phyloP scores from a whole-genome alignment of 78 protist genomes.

The Dictyostelium purpureum region DNA sequence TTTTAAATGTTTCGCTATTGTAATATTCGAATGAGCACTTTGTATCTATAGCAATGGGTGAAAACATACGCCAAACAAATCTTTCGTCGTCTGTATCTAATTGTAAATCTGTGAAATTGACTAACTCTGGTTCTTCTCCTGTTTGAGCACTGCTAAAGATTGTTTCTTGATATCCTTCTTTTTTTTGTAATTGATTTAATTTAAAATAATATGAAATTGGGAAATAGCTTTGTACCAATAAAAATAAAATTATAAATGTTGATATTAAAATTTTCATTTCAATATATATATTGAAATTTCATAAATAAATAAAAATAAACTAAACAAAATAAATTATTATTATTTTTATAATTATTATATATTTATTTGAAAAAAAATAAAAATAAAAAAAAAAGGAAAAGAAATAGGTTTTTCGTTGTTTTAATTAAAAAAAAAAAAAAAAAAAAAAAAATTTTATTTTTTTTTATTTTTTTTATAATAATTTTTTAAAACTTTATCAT shows the following conservation, averaged over 20 bases:
- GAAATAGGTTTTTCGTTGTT: background rate
- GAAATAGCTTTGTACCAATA: slow-evolving; percentile 27
- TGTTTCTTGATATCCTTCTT: background rate
- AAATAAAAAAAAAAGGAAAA: background rate
- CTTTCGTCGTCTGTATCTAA: slow-evolving; percentile 57
- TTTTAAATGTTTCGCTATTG: background rate
- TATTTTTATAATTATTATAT: background rate
- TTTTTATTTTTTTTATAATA: too few relatives aligned
- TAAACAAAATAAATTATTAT: background rate
- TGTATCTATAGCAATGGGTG: slow-evolving; percentile 33
- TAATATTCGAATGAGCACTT: slow-evolving; percentile 7
- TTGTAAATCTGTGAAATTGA: background rate
- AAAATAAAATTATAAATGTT: slow-evolving; percentile 19
- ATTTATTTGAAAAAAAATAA: too few relatives aligned
- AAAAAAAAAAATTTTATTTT: too few relatives aligned
- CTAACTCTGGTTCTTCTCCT: background rate
- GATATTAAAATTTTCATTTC: background rate
- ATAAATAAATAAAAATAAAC: background rate
- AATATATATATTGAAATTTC: background rate
- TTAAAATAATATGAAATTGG: slow-evolving; percentile 29
- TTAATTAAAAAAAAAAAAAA: too few relatives aligned
- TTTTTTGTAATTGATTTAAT: background rate
- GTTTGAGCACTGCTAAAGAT: too few relatives aligned
- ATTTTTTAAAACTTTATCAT: too few relatives aligned
- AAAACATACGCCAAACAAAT: slow-evolving; percentile 73